Evolutionary conservation across 2,329 filamentous ascomycete genomes (phyloP), one percentile per base, ranked within the genome.

Genomic region (Juglanconis juglandina): DNA sequence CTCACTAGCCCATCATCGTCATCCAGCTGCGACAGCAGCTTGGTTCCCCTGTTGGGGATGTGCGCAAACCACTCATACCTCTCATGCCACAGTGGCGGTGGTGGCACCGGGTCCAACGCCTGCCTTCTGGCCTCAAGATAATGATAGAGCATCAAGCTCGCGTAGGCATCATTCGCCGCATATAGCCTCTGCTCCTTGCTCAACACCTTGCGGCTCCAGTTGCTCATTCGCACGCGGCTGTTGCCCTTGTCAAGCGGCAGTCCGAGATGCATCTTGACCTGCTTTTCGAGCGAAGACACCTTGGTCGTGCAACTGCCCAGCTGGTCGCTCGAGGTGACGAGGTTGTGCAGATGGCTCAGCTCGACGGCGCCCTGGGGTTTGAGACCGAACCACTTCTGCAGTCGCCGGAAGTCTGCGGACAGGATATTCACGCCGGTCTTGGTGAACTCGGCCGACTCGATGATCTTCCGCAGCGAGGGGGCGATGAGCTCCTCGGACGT

Each of bases 241-340:
- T 39, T 56, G 14, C 39, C 39, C 11, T 60, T 60, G 30, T 60
- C 35, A n/a, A 56, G n/a, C 7, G 58, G 46, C 32, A 56, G 11
- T 1, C 37, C n/a, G 11, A 60, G 14, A 30, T 56, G 52, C 47
- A 48, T 35, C 32, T 56, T 53, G 30, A 56, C 58, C 24, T 44
- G 58, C 17, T 50, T 34, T 14, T 37, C 58, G 34, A 59, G 37
- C 13, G 51, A 13, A n/a, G 34, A 55, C 13, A 51, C 13, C 3
- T 51, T 59, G 30, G 58, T 55, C 1, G 64, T 68, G 41, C 64
- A 60, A 5, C 32, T 5, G 2, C 55, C 49, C 11, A 8, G 5
- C 6, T 62, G 58, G 4, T 24, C 35, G 13, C 37, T 14, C 6
- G 48, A 10, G 8, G 32, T 59, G 35, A 55, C 57, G 30, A 59